Conservation (phyloP, 2,329 filamentous ascomycete species). For the Annulohypoxylon truncatum region DNA sequence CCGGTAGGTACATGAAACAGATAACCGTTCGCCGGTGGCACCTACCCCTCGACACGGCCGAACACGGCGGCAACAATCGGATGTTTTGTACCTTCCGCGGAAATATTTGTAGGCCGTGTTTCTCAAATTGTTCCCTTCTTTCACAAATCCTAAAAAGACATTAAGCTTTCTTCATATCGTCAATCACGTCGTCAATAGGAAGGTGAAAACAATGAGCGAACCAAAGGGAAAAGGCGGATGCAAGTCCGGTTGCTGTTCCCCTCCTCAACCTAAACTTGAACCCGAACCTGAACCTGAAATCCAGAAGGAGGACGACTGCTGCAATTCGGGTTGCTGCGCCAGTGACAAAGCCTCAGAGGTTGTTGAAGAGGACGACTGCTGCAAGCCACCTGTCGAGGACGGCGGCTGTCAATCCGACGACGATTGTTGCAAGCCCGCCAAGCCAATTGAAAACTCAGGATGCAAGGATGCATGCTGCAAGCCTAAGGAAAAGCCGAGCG, state of each 20-base stretch:
- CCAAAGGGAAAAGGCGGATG: conserved; percentile 24
- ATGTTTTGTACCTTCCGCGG: not conserved
- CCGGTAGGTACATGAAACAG: not conserved
- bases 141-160: not conserved
- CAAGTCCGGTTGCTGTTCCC: conserved; percentile 22
- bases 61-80: conserved; percentile 13
- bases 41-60: conserved; percentile 28
- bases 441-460: not conserved
- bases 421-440: conserved; percentile 24
- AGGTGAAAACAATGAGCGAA: conserved; percentile 20
- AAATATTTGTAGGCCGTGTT: not conserved
- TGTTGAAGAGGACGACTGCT: conserved; percentile 13
- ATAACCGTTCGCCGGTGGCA: conserved; percentile 1
- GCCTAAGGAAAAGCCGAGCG: not conserved
- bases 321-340: conserved; percentile 20
- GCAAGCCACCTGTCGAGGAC: not conserved
- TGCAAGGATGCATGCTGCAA: conserved; percentile 30
- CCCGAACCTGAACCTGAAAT: not conserved
- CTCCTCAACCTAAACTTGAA: not conserved
- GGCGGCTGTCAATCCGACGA: conserved; percentile 7
- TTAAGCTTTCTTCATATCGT: not conserved
- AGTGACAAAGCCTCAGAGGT: not conserved
- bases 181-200: not conserved
- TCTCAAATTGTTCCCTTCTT: not conserved
- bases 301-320: conserved; percentile 16